Evolutionary conservation across 176 grass and related monocot genomes (phyloP), one percentile per base, ranked within the genome.

Genomic region (Ensete glaucum): DNA sequence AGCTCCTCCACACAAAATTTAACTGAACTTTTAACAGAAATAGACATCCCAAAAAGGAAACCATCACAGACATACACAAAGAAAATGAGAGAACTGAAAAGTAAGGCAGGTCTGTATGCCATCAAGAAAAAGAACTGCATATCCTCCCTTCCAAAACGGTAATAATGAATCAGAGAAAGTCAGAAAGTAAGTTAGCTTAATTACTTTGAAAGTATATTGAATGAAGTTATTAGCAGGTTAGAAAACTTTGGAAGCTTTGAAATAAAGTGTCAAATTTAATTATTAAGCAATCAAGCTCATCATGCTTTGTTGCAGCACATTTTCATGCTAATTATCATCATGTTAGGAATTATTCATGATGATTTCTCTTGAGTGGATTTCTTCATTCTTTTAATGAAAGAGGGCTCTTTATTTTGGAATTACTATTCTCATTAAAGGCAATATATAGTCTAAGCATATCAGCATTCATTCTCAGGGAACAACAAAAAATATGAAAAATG

Each of bases 1-100:
- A 55, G 20, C 79, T 52, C 8, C 74, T 79, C 76, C 81, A 29
- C 12, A 81, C 52, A 48, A 17, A 69, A 15, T 26, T 2, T 2
- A 64, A 11, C 10, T 50, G 3, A 7, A 63, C 11, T 76, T 14
- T 26, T 21, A 62, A 64, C 9, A 77, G 1, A 60, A 63, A 73
- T 54, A 73, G 7, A 71, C 15, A 20, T 50, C 19, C 9, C 23
- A 27, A 27, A 10, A n/a, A 60, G 9, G 17, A 43, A 43, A 21
- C 6, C 16, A 24, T 27, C 22, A 27, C 22, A 65, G 34, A 6
- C 34, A 65, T 12, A 8, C 63, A 65, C 9, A 65, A 13, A 14
- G 2, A 11, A 26, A 2, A 65, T 13, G 63, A 65, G 22, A 65
- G 13, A 65, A 48, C 34, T 34, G 11, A 34, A 11, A 67, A 67